phyloP scores from a whole-genome alignment of 192 early-diverging fungal species.

The Thamnidium elegans region DNA sequence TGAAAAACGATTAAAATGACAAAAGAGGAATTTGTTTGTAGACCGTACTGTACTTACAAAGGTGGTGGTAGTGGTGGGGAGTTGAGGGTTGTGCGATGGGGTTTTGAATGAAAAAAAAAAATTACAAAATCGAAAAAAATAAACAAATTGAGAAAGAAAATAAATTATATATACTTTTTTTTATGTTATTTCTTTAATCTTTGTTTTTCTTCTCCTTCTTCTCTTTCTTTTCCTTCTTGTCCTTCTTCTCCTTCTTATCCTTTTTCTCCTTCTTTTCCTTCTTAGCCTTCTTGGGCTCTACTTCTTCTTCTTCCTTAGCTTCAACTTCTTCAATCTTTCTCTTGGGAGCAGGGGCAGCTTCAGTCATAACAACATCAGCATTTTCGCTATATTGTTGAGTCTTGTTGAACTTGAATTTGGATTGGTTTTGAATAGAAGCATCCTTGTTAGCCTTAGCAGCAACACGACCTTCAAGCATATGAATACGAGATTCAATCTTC shows the following conservation, averaged over 20 bases:
- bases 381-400: conserved; percentile 44
- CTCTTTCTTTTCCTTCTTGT: conserved; percentile 42
- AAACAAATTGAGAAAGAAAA: background rate
- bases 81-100: background rate
- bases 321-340: conserved; percentile 45
- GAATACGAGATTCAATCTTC: conserved; percentile 84
- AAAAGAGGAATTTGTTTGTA: conserved; percentile 5
- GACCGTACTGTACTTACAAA: conserved; percentile 7
- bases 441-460: conserved; percentile 68
- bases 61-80: background rate
- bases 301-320: conserved; percentile 41
- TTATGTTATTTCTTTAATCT: conserved; percentile 21
- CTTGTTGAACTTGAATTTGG: conserved; percentile 58
- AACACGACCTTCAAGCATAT: conserved; percentile 84
- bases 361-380: conserved; percentile 33
- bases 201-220: conserved; percentile 42
- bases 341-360: conserved; percentile 46
- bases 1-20: conserved; percentile 6
- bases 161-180: no score
- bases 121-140: background rate
- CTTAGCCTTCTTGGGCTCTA: conserved; percentile 47
- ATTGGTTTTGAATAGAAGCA: conserved; percentile 59
- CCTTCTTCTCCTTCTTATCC: conserved; percentile 53
- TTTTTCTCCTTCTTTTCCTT: conserved; percentile 52
- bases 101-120: background rate